Percentiles rank a stretch among this genome's conserved stretches.
Conservation (phyloP, 2,329 filamentous ascomycete genomes). For the Neonectria ditissima region DNA sequence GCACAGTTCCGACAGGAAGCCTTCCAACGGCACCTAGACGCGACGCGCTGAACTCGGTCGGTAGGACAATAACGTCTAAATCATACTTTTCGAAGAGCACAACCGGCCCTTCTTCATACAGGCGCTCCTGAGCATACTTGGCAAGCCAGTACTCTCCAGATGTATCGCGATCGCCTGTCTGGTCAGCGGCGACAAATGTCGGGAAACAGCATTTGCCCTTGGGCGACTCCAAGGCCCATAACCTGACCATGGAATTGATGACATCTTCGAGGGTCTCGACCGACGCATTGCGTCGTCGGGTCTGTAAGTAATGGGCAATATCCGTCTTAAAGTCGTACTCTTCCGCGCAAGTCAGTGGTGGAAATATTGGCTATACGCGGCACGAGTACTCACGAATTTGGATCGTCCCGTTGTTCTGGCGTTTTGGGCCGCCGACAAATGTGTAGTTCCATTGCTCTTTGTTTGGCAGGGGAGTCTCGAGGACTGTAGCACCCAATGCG, state of each 20-base stretch:
- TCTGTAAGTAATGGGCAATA: constrained; percentile 5
- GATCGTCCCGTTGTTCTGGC: constrained; percentile 5
- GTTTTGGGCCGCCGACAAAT: constrained; percentile 5
- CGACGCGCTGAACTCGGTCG: constrained; percentile 1
- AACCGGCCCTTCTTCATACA: constrained; percentile 1
- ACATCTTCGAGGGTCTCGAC: constrained; percentile 4
- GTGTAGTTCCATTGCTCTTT: constrained; percentile 2
- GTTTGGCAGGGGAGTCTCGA: constrained; percentile 8
- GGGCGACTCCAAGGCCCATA: background rate
- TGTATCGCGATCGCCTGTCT: background rate
- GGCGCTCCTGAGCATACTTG: background rate
- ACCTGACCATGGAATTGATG: background rate
- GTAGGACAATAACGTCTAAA: constrained; percentile 10
- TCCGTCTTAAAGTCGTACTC: constrained; percentile 16
- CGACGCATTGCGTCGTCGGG: background rate
- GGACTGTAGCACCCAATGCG: background rate
- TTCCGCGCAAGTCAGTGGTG: background rate
- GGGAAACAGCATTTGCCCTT: constrained; percentile 2
- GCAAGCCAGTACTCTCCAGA: constrained; percentile 12
- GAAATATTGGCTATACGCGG: background rate
- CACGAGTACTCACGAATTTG: constrained; percentile 9
- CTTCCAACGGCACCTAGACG: constrained; percentile 15
- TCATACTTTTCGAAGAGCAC: background rate
- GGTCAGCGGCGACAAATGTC: constrained; percentile 7
- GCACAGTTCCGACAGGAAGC: constrained; percentile 1